phyloP scores from a whole-genome alignment of 352 stramenopile species.

The Phytophthora fragariaefolia region DNA sequence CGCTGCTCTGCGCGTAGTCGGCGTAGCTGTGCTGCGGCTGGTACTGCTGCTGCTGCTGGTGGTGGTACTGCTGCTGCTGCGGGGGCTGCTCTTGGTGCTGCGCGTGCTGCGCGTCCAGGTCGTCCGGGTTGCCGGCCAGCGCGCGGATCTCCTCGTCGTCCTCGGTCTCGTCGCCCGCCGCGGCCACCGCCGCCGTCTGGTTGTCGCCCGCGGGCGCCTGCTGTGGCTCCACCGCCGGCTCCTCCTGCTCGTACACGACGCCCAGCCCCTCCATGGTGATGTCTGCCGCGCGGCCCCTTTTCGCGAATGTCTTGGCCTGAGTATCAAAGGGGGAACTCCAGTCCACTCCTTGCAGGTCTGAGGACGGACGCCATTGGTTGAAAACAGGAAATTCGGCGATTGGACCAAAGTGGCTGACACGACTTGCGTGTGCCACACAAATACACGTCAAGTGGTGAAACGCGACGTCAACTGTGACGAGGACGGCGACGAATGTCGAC shows the following conservation, averaged over 20 bases:
- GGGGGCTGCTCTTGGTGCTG: slow-evolving; percentile 20
- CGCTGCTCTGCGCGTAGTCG: slow-evolving; percentile 42
- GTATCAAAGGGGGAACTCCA: background rate
- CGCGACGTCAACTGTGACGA: too few relatives aligned
- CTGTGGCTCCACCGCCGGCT: slow-evolving; percentile 44
- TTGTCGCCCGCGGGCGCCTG: slow-evolving; percentile 13
- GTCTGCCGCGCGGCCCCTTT: slow-evolving; percentile 26
- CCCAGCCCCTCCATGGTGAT: slow-evolving; percentile 69
- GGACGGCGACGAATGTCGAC: too few relatives aligned
- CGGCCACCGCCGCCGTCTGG: slow-evolving; percentile 2
- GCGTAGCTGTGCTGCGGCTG: slow-evolving; percentile 29
- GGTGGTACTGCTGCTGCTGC: slow-evolving; percentile 35
- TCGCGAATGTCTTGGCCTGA: slow-evolving; percentile 15
- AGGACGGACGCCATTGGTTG: background rate
- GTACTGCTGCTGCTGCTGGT: slow-evolving; percentile 28
- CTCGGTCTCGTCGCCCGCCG: slow-evolving; percentile 31
- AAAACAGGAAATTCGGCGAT: background rate
- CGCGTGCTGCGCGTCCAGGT: slow-evolving; percentile 37
- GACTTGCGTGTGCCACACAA: too few relatives aligned
- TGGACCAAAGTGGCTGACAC: background rate
- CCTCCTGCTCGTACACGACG: slow-evolving; percentile 83
- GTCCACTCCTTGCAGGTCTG: background rate
- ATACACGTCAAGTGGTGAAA: too few relatives aligned
- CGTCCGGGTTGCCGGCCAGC: slow-evolving; percentile 66
- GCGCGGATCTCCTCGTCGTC: slow-evolving; percentile 79